These are phyloP conservation scores for Aphanocladium album DNA, from an alignment of 2,329 filamentous ascomycete species.

Conservation along the genomic window DNA sequence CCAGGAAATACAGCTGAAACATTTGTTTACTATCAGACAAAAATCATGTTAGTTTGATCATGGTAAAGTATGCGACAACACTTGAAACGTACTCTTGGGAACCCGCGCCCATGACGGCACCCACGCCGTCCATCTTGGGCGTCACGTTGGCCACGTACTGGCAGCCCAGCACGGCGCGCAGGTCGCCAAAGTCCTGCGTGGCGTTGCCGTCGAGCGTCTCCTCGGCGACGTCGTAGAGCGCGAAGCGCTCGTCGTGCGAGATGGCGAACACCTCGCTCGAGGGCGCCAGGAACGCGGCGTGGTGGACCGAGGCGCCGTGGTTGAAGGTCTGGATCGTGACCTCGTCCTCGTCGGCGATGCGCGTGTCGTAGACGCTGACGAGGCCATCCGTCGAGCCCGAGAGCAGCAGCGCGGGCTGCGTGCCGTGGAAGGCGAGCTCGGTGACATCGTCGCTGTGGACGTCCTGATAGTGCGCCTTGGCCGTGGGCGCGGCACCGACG, in stretches of 20 bases:
- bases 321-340: constrained; percentile 74
- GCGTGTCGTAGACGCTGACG: constrained; percentile 70
- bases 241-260: constrained; percentile 73
- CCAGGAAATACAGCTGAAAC: constrained; percentile 58
- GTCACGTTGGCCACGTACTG: constrained; percentile 70
- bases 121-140: constrained; percentile 52
- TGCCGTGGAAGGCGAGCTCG: constrained; percentile 54
- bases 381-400: constrained; percentile 77
- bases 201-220: constrained; percentile 55
- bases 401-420: constrained; percentile 56
- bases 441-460: constrained; percentile 66
- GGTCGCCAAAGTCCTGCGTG: constrained; percentile 59
- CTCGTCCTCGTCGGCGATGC: constrained; percentile 69
- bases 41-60: constrained; percentile 2
- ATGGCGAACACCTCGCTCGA: constrained; percentile 63
- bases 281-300: constrained; percentile 62
- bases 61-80: background rate
- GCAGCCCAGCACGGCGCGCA: constrained; percentile 59
- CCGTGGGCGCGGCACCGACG: constrained; percentile 42
- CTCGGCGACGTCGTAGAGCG: constrained; percentile 65
- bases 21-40: constrained; percentile 40
- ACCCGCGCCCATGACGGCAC: constrained; percentile 60
- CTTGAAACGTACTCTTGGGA: constrained; percentile 55
- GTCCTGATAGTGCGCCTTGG: constrained; percentile 54
- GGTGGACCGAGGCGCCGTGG: constrained; percentile 68